Base-by-base conservation (phyloP, 2,329 filamentous ascomycete genomes). In the Trichocomaceae sp. region DNA sequence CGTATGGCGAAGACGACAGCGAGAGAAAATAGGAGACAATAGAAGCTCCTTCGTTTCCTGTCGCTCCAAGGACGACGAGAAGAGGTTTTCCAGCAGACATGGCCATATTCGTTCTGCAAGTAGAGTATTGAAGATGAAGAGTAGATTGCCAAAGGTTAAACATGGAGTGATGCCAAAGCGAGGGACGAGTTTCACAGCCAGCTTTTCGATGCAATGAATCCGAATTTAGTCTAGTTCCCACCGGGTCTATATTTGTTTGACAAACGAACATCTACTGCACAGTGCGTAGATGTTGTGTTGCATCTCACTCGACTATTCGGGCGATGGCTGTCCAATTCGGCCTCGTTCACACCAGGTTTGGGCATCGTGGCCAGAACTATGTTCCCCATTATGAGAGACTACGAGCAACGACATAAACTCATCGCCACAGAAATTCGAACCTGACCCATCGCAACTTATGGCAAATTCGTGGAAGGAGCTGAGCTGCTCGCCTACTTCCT, bases 21-120 rank as follows among this genome's bases (percentile, higher is more conserved):
- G 50, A 46, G 42, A 52, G 50, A 13, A 46, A 37, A 9, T 47
- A n/a, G 23, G 41, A 39, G 8, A 52, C 31, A 2, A 52, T n/a
- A 19, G 50, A 52, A 0, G 29, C 41, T 22, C 50, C 50, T 39
- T 52, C 41, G 56, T 78, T 77, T 56, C 82, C 81, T 17, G 81
- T 84, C 39, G 81, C 77, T 20, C 81, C 81, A 60, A 84, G 78
- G 10, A 84, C 72, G 45, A 77, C 78, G 63, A 83, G 26, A 9
- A 50, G 49, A 15, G 49, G 26, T 20, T 50, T 50, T 23, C 33
- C 49, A 15, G 37, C 3, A 20, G 49, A 1, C 49, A 50, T 50
- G 49, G 1, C 15, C 10, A 23, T 29, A 12, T 23, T 8, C 29
- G 29, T 29, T 29, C 26, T 29, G 26, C 26, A 29, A 29, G 26